Percentiles rank a stretch among this genome's conserved stretches.
Conservation (phyloP, 257 asterid species). For the Solanum peruvianum region DNA sequence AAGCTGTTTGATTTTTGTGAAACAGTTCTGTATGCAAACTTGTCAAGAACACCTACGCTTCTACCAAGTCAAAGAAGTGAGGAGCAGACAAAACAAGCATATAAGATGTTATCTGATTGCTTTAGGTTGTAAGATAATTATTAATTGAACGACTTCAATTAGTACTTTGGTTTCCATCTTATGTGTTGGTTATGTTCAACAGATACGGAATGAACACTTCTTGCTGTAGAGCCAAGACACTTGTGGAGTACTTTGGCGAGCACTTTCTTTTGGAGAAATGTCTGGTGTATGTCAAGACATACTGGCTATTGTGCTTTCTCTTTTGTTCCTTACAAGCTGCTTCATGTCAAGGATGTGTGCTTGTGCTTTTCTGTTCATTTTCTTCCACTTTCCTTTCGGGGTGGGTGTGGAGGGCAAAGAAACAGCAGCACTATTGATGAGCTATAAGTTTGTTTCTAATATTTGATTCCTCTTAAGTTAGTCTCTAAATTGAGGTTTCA, state of each 20-base stretch:
- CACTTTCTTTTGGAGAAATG: conserved; percentile 49
- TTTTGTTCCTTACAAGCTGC: background rate
- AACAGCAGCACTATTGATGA: background rate
- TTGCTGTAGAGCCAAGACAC: conserved; percentile 56
- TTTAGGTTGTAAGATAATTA: conserved; percentile 37
- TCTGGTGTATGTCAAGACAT: conserved; percentile 36
- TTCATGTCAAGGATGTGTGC: background rate
- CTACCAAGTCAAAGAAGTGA: conserved; percentile 62
- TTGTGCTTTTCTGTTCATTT: background rate
- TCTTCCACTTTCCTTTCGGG: background rate
- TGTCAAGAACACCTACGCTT: conserved; percentile 50
- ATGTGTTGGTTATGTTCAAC: conserved; percentile 13
- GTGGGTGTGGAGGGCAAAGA: background rate
- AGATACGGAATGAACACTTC: conserved; percentile 61
- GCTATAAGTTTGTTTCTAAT: background rate
- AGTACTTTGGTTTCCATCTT: conserved; percentile 4
- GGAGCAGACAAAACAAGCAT: conserved; percentile 64
- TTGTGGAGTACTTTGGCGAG: conserved; percentile 78
- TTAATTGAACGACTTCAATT: background rate
- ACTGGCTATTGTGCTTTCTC: background rate
- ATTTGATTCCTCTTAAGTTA: background rate
- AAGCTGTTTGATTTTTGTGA: conserved; percentile 10
- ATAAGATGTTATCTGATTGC: conserved; percentile 68
- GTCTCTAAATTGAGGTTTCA: background rate
- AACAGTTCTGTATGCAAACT: conserved; percentile 63